These are phyloP conservation scores for Dendrobium catenatum DNA, from an alignment of 106 monocot species.

Conservation along the genomic window DNA sequence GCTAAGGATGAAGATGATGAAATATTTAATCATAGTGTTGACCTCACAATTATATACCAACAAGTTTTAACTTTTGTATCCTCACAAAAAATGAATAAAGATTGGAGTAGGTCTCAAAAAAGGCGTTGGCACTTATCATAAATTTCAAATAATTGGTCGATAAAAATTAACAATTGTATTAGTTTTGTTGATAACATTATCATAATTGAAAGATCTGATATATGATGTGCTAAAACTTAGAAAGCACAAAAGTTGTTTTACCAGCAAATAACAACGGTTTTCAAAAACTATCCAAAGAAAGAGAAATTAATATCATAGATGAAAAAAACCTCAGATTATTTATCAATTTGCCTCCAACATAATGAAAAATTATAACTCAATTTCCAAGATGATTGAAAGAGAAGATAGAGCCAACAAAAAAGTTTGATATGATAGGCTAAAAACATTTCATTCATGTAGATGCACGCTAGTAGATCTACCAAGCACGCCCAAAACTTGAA, in stretches of 20 bases:
- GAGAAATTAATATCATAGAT: not conserved
- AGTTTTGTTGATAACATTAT: not conserved
- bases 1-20: no score
- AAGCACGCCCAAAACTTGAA: no score
- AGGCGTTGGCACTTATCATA: no score
- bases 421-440: not conserved
- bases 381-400: not conserved
- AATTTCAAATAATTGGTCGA: no score
- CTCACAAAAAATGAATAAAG: not conserved
- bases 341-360: not conserved
- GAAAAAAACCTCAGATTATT: not conserved
- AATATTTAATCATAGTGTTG: no score
- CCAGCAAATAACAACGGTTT: not conserved
- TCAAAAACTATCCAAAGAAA: not conserved
- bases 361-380: not conserved
- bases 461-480: not conserved
- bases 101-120: not conserved
- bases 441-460: not conserved
- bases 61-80: not conserved
- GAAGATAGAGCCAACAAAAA: not conserved
- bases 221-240: not conserved
- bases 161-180: not conserved
- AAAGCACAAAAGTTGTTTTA: not conserved
- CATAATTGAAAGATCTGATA: not conserved
- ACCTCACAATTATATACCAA: no score